Percentiles rank a stretch among this genome's conserved stretches.
These are phyloP conservation scores for Urtica urens DNA, from an alignment of 306 rosid genomes.

Conservation along the genomic window DNA sequence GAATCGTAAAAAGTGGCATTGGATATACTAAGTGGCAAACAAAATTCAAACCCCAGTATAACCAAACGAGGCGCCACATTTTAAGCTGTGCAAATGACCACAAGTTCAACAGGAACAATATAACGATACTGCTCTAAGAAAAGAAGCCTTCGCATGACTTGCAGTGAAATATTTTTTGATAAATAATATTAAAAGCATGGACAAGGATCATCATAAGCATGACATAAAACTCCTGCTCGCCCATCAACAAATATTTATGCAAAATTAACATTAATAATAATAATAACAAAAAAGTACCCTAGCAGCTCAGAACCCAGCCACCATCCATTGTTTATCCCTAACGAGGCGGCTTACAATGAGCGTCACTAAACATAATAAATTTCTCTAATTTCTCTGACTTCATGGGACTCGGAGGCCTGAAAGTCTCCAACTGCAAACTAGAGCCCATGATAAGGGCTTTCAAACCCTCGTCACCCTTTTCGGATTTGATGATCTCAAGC, in stretches of 20 bases:
- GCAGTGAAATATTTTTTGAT: constrained; percentile 26
- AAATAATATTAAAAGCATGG: constrained; percentile 37
- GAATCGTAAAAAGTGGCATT: too few relatives aligned
- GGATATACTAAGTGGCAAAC: too few relatives aligned
- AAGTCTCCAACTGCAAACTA: constrained; percentile 48
- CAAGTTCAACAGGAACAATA: too few relatives aligned
- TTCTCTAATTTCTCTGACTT: constrained; percentile 53
- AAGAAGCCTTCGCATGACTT: constrained; percentile 39
- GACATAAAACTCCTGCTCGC: constrained; percentile 30
- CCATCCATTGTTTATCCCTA: constrained; percentile 11
- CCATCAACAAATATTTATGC: constrained; percentile 32
- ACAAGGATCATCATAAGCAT: constrained; percentile 22
- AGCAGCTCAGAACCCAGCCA: constrained; percentile 29
- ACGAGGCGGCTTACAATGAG: constrained; percentile 39
- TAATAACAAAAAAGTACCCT: constrained; percentile 24
- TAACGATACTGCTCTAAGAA: too few relatives aligned
- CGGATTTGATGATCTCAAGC: constrained; percentile 47
- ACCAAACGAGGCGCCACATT: too few relatives aligned
- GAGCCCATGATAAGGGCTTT: constrained; percentile 32
- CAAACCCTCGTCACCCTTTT: constrained; percentile 49
- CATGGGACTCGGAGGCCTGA: constrained; percentile 43
- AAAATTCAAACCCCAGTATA: too few relatives aligned
- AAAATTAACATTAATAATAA: too few relatives aligned
- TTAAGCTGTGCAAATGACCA: too few relatives aligned
- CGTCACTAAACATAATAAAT: constrained; percentile 50